phyloP scores from a whole-genome alignment of 73 alveolate species.

The Effrenium voratum region DNA sequence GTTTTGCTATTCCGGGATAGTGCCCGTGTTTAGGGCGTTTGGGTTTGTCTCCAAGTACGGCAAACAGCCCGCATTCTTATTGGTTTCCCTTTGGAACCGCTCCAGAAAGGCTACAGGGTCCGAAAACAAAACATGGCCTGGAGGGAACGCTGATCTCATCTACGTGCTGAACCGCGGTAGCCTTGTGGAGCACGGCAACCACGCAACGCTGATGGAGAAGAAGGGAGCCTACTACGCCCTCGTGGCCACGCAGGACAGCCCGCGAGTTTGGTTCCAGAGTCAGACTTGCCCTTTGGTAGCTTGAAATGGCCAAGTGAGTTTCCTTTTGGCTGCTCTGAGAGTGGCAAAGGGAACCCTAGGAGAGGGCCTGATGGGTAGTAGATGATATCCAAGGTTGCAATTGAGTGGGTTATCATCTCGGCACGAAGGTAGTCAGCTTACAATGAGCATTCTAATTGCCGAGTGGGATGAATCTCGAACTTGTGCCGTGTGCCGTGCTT shows the following conservation, averaged over 20 bases:
- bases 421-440: too few species aligned
- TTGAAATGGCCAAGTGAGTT: background rate
- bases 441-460: too few species aligned
- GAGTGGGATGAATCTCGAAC: too few species aligned
- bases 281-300: background rate
- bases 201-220: conserved; percentile 70
- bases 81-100: background rate
- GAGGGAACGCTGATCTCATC: conserved; percentile 96
- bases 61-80: background rate
- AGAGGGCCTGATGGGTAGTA: background rate
- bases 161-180: conserved; percentile 96
- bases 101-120: conserved; percentile 35
- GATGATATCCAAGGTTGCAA: background rate
- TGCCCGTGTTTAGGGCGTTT: too few species aligned
- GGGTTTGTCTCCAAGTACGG: background rate
- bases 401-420: background rate
- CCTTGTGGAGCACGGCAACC: conserved; percentile 96
- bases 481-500: too few species aligned
- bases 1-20: background rate
- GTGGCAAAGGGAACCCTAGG: background rate
- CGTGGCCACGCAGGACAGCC: conserved; percentile 70
- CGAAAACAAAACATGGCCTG: too few species aligned
- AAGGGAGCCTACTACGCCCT: conserved; percentile 76
- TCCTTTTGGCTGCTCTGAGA: background rate
- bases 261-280: conserved; percentile 55